Evolutionary conservation across 2,329 filamentous ascomycete genomes (phyloP).

Genomic region (Aspergillus fructus): DNA sequence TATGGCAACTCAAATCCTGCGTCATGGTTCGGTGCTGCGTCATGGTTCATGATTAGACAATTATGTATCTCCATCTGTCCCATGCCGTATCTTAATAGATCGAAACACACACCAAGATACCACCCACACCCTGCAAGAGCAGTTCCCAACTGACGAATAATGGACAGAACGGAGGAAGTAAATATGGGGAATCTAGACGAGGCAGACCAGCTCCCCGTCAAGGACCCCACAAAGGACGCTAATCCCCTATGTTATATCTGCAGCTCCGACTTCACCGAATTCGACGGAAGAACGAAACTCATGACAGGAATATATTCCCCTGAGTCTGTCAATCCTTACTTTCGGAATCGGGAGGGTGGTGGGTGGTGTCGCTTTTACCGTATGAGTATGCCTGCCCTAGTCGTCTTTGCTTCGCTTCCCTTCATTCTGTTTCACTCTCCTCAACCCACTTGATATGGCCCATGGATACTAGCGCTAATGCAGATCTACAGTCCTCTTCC

Average conservation of each 20-base stretch:
- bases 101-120: too few relatives aligned
- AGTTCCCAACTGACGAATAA: too few relatives aligned
- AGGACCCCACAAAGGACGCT: not conserved
- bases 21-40: too few relatives aligned
- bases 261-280: not conserved
- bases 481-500: not conserved
- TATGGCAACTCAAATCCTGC: too few relatives aligned
- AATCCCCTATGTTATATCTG: not conserved
- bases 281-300: not conserved
- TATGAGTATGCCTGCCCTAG: not conserved
- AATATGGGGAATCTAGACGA: too few relatives aligned
- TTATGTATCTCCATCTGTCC: too few relatives aligned
- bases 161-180: too few relatives aligned
- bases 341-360: not conserved
- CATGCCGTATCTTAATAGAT: too few relatives aligned
- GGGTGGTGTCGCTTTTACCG: not conserved
- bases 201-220: not conserved
- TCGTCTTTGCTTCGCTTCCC: not conserved
- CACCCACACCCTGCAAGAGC: too few relatives aligned
- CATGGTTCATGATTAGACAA: too few relatives aligned
- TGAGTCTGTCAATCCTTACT: not conserved
- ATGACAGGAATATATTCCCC: not conserved
- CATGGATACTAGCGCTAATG: not conserved
- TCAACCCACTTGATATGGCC: not conserved
- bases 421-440: not conserved